Evolutionary conservation across 441 rosid species (phyloP).

Genomic region (Breynia disticha): DNA sequence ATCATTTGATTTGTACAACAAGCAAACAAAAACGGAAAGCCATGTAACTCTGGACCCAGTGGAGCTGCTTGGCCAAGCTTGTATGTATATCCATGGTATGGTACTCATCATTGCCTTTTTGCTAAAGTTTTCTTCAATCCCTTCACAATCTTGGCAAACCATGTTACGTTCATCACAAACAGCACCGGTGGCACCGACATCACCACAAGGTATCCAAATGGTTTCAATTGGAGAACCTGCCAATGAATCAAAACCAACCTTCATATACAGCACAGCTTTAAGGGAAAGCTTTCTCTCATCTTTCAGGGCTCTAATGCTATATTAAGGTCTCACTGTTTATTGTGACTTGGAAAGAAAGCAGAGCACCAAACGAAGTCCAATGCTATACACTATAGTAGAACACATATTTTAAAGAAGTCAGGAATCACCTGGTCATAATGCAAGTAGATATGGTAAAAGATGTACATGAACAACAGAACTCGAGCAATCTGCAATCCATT

Average conservation of each 20-base stretch:
- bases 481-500: constrained; percentile 32
- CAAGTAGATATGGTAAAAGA: constrained; percentile 40
- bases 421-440: constrained; percentile 36
- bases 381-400: no score
- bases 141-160: constrained; percentile 37
- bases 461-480: constrained; percentile 34
- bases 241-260: constrained; percentile 11
- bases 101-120: constrained; percentile 22
- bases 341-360: no score
- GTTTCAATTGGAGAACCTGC: constrained; percentile 36
- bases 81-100: background rate
- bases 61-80: constrained; percentile 1
- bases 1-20: constrained; percentile 15
- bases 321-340: no score
- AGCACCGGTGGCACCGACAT: constrained; percentile 30
- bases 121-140: constrained; percentile 36
- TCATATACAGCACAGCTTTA: background rate
- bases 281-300: no score
- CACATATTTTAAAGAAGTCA: no score
- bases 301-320: no score
- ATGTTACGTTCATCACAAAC: constrained; percentile 25
- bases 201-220: constrained; percentile 27
- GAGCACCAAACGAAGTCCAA: background rate
- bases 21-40: background rate
- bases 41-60: background rate